These are phyloP conservation scores for Debaryomycetaceae sp. DNA, from an alignment of 1,139 yeast species.

Conservation along the genomic window DNA sequence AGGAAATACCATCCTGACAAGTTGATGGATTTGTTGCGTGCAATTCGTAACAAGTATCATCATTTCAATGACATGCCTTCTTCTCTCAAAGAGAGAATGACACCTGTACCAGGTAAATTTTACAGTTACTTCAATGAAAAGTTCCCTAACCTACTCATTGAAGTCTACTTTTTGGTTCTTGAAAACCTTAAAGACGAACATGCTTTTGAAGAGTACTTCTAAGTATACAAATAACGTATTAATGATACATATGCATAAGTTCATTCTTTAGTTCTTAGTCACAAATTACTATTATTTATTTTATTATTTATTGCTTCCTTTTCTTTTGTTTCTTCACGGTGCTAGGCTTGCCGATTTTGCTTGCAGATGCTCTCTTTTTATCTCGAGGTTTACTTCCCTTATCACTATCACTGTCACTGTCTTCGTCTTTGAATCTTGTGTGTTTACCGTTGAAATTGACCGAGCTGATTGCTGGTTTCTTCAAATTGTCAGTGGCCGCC, in stretches of 20 bases:
- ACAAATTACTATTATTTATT: not conserved
- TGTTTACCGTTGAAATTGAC: slow-evolving; percentile 59
- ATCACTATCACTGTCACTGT: slow-evolving; percentile 1
- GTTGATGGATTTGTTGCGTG: slow-evolving; percentile 81
- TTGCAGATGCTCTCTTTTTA: slow-evolving; percentile 1
- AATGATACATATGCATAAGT: slow-evolving; percentile 4
- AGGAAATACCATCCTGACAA: slow-evolving; percentile 80
- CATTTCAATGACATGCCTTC: slow-evolving; percentile 88
- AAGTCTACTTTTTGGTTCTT: slow-evolving; percentile 63
- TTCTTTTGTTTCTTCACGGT: not conserved
- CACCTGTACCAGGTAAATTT: slow-evolving; percentile 81
- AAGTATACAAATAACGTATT: slow-evolving; percentile 3
- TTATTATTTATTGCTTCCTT: slow-evolving; percentile 2
- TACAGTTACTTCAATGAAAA: slow-evolving; percentile 66
- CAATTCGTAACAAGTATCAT: slow-evolving; percentile 86
- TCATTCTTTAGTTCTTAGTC: not conserved
- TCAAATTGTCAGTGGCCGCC: slow-evolving; percentile 19
- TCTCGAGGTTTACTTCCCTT: slow-evolving; percentile 3
- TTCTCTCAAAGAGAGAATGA: slow-evolving; percentile 56
- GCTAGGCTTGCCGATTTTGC: slow-evolving; percentile 1
- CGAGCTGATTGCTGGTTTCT: slow-evolving; percentile 47
- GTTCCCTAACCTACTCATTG: slow-evolving; percentile 79
- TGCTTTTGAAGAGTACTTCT: slow-evolving; percentile 52
- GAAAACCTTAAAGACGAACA: slow-evolving; percentile 59
- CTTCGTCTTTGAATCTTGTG: slow-evolving; percentile 41